Evolutionary conservation across 2,329 filamentous ascomycete species (phyloP), one percentile per base, ranked within the genome.

Genomic region (Xylaria sp.): DNA sequence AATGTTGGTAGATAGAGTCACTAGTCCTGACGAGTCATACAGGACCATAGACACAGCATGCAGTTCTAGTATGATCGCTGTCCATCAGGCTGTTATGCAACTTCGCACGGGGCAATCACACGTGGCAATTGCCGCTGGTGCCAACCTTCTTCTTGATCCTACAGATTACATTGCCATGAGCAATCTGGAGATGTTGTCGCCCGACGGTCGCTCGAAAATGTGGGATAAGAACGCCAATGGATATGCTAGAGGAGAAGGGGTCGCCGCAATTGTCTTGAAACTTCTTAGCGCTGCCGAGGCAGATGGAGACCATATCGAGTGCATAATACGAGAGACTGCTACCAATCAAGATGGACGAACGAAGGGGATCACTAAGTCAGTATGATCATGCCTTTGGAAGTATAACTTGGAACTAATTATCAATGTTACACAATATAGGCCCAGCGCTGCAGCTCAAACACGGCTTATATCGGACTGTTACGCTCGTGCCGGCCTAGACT

Each of bases 151-250:
- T 8, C 51, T 75, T 1, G 63, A 52, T 12, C 68, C 71, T 15
- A 49, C 63, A 36, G 20, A 36, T 23, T 63, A 48, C 43, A 62
- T 70, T 54, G 25, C 46, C 15, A 60, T 65, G 52, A 64, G 62
- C 36, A 78, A 78, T 60, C 66, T 78, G 15, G 67, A 71, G n/a
- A 79, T 79, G 69, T 71, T 77, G 18, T 78, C 74, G n/a, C 74
- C 74, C 0, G 75, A 75, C 36, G 77, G 77, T 2, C 68, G 65
- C 31, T 80, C 71, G 25, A 71, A 75, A 9, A 76, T 75, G 46
- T 83, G 80, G 67, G 83, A 85, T 67, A 25, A 73, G 2, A 66
- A 71, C 12, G 85, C 73, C n/a, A 68, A 75, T 79, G 20, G 78
- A 80, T 74, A 73, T 59, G 78, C 75, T 18, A 72, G 80, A 13